Conservation (phyloP, 306 rosid species). For the Dalbergia oliveri region DNA sequence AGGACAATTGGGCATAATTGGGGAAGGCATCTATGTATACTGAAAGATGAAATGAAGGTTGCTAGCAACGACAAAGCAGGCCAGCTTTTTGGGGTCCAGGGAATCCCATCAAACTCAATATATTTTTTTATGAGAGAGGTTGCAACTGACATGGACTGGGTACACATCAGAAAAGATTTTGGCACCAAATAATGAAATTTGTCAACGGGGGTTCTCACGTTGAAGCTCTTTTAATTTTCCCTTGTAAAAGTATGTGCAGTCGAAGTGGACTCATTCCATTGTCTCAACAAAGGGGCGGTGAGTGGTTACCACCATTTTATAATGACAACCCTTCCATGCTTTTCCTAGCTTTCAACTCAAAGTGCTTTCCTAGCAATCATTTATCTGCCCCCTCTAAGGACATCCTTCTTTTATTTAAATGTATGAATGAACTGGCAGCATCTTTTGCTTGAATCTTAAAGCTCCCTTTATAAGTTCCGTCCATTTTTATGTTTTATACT, state of each 20-base stretch:
- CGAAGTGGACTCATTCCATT: constrained; percentile 46
- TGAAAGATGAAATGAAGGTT: constrained; percentile 50
- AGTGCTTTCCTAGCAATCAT: constrained; percentile 78
- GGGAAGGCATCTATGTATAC: constrained; percentile 51
- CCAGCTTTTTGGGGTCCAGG: constrained; percentile 68
- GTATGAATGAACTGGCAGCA: constrained; percentile 90
- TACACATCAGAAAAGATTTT: constrained; percentile 52
- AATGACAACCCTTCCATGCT: constrained; percentile 59
- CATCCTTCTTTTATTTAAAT: constrained; percentile 60
- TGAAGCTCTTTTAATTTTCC: constrained; percentile 40
- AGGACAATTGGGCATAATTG: constrained; percentile 5
- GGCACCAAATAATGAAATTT: constrained; percentile 42
- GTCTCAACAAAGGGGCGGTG: constrained; percentile 51
- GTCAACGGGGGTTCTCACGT: constrained; percentile 66
- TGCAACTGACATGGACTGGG: constrained; percentile 24
- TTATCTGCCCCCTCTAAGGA: constrained; percentile 77
- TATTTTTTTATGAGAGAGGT: constrained; percentile 40
- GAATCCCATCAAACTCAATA: constrained; percentile 60
- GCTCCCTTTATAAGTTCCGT: constrained; percentile 63
- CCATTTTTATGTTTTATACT: constrained; percentile 46
- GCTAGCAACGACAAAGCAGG: constrained; percentile 77
- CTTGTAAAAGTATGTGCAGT: constrained; percentile 19
- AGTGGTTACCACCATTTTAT: constrained; percentile 54
- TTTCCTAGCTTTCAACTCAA: constrained; percentile 53
- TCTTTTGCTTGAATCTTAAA: constrained; percentile 75